A percentile compares a stretch with the other conserved stretches of the same genome.
Conservation (phyloP, 2,329 filamentous ascomycete species). For the Neoscytalidium dimidiatum region DNA sequence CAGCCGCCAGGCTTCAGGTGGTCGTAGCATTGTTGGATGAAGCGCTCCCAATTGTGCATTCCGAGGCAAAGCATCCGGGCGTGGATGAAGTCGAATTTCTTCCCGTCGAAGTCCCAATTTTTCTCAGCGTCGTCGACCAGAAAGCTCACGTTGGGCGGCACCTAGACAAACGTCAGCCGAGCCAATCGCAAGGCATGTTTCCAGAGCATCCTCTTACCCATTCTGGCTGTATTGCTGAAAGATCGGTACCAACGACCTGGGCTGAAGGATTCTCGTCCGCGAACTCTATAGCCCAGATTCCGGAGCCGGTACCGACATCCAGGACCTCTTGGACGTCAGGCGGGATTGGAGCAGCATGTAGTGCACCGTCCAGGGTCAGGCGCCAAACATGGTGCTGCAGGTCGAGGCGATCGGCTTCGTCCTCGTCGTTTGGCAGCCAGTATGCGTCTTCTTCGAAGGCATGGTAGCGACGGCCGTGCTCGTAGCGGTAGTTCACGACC, state of each 20-base stretch:
- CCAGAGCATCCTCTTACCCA: constrained; percentile 33
- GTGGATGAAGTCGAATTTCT: constrained; percentile 61
- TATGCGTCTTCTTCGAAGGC: constrained; percentile 39
- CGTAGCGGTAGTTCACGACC: constrained; percentile 38
- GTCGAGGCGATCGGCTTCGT: constrained; percentile 39
- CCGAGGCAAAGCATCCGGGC: constrained; percentile 53
- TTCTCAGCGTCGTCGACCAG: constrained; percentile 42
- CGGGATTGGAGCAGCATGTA: constrained; percentile 36
- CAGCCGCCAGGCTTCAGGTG: constrained; percentile 54
- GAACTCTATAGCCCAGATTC: constrained; percentile 38
- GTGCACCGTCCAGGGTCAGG: constrained; percentile 36
- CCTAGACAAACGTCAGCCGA: constrained; percentile 28
- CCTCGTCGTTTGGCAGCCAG: constrained; percentile 39
- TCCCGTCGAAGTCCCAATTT: constrained; percentile 54
- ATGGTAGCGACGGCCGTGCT: constrained; percentile 41
- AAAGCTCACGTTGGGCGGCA: constrained; percentile 36
- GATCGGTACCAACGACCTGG: constrained; percentile 35
- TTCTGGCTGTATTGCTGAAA: constrained; percentile 29
- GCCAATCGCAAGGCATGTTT: not conserved
- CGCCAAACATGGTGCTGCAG: constrained; percentile 41
- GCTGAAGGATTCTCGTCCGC: constrained; percentile 36
- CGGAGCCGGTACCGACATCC: constrained; percentile 36
- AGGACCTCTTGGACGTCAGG: constrained; percentile 22
- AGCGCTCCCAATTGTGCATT: constrained; percentile 55
- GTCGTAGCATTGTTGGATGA: constrained; percentile 46